Evolutionary conservation across 164 flowering plant genomes (phyloP).

Genomic region (Hamamelis virginiana): DNA sequence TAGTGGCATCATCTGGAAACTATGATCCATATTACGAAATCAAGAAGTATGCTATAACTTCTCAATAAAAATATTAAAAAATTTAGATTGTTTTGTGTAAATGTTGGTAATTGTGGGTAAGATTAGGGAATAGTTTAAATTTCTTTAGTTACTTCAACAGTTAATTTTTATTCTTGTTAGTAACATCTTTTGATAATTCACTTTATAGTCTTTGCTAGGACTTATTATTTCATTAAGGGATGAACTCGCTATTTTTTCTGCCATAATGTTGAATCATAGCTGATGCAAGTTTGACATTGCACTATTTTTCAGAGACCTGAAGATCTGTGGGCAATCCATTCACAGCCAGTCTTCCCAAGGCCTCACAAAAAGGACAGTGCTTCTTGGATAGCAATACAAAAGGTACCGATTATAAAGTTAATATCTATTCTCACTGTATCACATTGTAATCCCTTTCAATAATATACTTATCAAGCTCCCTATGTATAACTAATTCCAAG

Average conservation of each 20-base stretch:
- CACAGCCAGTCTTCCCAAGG: conserved; percentile 67
- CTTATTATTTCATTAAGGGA: background rate
- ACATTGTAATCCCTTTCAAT: no score
- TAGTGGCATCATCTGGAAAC: no score
- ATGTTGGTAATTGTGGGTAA: background rate
- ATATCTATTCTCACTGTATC: background rate
- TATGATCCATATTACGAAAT: no score
- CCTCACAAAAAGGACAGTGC: conserved; percentile 70
- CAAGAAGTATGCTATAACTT: no score
- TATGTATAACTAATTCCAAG: background rate
- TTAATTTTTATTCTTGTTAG: background rate
- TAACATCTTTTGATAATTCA: background rate
- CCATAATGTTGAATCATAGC: background rate
- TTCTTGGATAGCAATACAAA: conserved; percentile 82
- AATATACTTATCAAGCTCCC: no score
- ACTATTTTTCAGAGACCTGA: conserved; percentile 67
- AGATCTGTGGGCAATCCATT: conserved; percentile 87
- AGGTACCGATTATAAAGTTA: conserved; percentile 41
- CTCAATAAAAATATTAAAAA: no score
- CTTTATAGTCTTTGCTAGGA: background rate
- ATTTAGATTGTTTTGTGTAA: background rate
- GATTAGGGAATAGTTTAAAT: no score
- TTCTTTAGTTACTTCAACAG: background rate
- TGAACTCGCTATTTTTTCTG: background rate
- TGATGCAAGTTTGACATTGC: conserved; percentile 9